These are phyloP conservation scores for Coemansia sp. DNA, from an alignment of 192 early-diverging fungal species.

Conservation along the genomic window DNA sequence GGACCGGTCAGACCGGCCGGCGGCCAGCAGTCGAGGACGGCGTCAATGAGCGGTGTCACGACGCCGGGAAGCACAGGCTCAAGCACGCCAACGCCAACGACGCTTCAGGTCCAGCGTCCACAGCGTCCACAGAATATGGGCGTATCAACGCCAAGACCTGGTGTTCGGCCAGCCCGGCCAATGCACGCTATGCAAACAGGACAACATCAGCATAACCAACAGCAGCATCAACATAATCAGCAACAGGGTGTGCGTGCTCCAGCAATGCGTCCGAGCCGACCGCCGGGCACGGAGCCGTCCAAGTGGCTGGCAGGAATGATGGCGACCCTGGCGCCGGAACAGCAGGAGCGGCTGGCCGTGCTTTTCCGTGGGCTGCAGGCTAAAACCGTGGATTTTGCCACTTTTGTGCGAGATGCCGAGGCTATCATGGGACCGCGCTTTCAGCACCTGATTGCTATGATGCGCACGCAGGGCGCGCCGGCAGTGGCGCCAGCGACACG, in stretches of 20 bases:
- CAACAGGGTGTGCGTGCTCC: not conserved
- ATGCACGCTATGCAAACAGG: conserved; percentile 3
- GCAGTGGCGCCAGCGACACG: not conserved
- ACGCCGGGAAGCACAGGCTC: not conserved
- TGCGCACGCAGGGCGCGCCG: conserved; percentile 34
- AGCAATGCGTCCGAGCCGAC: not conserved
- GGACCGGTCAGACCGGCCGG: too few species aligned
- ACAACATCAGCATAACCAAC: conserved; percentile 3
- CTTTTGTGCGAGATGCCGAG: conserved; percentile 39
- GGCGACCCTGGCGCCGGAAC: conserved; percentile 36
- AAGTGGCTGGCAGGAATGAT: conserved; percentile 39
- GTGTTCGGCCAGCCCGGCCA: conserved; percentile 1
- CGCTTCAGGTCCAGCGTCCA: not conserved
- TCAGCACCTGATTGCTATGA: conserved; percentile 33
- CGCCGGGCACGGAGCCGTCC: conserved; percentile 29
- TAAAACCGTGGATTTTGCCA: conserved; percentile 30
- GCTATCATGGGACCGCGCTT: conserved; percentile 45
- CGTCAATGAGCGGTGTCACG: not conserved
- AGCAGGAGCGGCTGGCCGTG: conserved; percentile 38
- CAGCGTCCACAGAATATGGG: not conserved
- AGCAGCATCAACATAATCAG: conserved; percentile 11
- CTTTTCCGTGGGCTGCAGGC: conserved; percentile 44
- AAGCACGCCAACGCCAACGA: not conserved
- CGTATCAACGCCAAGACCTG: not conserved
- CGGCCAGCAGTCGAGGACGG: not conserved